Conservation (phyloP, 139 green algal genomes). For the Coccomyxa sp. region DNA sequence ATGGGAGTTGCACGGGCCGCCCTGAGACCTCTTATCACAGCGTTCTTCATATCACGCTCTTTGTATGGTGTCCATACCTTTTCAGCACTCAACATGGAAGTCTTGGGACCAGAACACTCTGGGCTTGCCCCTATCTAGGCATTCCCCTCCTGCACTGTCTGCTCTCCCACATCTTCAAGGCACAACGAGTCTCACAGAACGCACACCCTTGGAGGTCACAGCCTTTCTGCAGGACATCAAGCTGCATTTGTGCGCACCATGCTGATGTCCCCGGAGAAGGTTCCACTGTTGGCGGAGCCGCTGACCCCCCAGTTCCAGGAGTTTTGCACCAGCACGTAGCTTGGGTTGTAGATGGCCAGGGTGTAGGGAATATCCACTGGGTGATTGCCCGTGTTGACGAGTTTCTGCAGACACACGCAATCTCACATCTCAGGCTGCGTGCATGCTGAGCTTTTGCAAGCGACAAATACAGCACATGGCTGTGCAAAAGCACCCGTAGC, state of each 20-base stretch:
- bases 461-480: neutral
- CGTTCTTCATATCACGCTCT: neutral
- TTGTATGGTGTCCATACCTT: neutral
- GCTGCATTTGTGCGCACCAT: neutral
- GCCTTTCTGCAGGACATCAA: neutral
- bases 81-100: no score
- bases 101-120: no score
- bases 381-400: neutral
- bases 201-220: neutral
- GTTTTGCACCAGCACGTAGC: neutral
- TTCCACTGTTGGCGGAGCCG: neutral
- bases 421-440: neutral
- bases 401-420: neutral
- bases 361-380: neutral
- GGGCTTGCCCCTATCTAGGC: no score
- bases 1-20: neutral
- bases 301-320: neutral
- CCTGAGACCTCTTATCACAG: neutral
- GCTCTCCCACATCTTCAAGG: neutral
- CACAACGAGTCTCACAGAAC: neutral
- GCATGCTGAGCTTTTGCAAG: neutral
- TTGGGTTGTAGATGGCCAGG: neutral
- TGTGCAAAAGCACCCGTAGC: neutral
- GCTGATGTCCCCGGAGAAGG: neutral
- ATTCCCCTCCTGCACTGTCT: neutral